phyloP scores from a whole-genome alignment of 495 filamentous ascomycete genomes.

The Penicillium cataractarum region DNA sequence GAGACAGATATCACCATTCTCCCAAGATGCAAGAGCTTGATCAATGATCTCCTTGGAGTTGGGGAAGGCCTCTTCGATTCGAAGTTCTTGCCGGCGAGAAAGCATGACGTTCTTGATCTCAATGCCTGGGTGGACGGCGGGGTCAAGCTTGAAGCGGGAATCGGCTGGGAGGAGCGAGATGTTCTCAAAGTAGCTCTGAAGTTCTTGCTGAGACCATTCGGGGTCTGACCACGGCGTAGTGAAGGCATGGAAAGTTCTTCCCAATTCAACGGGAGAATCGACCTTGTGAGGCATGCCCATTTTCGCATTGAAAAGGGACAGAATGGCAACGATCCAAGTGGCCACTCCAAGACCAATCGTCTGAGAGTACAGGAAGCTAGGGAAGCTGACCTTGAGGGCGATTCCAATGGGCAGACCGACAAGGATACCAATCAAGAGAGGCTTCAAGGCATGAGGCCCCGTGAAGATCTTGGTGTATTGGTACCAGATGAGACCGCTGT shows the following conservation, averaged over 20 bases:
- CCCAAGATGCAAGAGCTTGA: conserved; percentile 44
- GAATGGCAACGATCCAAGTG: conserved; percentile 58
- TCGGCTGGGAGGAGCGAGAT: conserved; percentile 33
- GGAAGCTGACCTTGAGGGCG: conserved; percentile 39
- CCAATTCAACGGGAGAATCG: conserved; percentile 42
- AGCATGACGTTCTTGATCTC: conserved; percentile 50
- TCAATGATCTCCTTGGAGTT: conserved; percentile 44
- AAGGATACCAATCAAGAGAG: conserved; percentile 48
- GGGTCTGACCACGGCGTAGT: conserved; percentile 49
- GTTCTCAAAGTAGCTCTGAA: conserved; percentile 50
- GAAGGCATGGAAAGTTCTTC: conserved; percentile 47
- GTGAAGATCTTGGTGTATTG: conserved; percentile 65
- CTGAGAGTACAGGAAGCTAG: conserved; percentile 48
- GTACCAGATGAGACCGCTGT: conserved; percentile 62
- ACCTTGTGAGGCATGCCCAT: conserved; percentile 50
- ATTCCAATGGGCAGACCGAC: conserved; percentile 55
- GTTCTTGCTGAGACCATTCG: conserved; percentile 55
- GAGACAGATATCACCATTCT: conserved; percentile 44
- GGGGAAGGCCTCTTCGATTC: conserved; percentile 51
- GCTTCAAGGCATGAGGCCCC: conserved; percentile 56
- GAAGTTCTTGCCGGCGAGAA: conserved; percentile 36
- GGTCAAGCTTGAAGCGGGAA: conserved; percentile 40
- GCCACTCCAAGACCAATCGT: conserved; percentile 54
- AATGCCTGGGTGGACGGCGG: conserved; percentile 49
- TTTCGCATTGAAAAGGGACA: conserved; percentile 48